phyloP scores from a whole-genome alignment of 495 filamentous ascomycete genomes.

The Neurospora pannonica region DNA sequence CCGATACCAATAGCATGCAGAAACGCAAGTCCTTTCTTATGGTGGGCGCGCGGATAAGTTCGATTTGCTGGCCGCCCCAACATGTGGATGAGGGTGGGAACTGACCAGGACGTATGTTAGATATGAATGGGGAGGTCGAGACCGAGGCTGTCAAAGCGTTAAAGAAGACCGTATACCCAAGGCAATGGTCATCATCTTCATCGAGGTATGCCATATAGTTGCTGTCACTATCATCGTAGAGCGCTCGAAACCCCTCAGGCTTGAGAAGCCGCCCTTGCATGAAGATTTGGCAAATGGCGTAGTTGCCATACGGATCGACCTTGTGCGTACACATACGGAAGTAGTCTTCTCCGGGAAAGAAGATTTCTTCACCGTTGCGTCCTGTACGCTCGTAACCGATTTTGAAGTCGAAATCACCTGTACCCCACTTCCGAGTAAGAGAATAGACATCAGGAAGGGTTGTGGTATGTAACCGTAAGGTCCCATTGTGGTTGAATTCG shows the following conservation, averaged over 20 bases:
- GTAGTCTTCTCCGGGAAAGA: not conserved
- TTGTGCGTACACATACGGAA: not conserved
- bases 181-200: not conserved
- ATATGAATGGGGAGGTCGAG: not conserved
- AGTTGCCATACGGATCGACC: not conserved
- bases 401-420: not conserved
- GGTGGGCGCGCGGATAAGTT: not conserved
- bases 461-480: not conserved
- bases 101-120: not conserved
- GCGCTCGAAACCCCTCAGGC: not conserved
- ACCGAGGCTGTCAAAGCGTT: not conserved
- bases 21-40: not conserved
- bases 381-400: not conserved
- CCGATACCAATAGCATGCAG: not conserved
- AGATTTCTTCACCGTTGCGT: not conserved
- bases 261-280: not conserved
- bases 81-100: not conserved
- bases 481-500: not conserved
- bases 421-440: not conserved
- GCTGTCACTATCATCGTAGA: not conserved
- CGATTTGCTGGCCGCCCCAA: not conserved
- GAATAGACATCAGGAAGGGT: not conserved
- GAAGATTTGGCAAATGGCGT: not conserved
- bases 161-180: not conserved
- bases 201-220: not conserved